Base-by-base conservation (phyloP, 305 asterid species). In the Fraxinus floribunda region DNA sequence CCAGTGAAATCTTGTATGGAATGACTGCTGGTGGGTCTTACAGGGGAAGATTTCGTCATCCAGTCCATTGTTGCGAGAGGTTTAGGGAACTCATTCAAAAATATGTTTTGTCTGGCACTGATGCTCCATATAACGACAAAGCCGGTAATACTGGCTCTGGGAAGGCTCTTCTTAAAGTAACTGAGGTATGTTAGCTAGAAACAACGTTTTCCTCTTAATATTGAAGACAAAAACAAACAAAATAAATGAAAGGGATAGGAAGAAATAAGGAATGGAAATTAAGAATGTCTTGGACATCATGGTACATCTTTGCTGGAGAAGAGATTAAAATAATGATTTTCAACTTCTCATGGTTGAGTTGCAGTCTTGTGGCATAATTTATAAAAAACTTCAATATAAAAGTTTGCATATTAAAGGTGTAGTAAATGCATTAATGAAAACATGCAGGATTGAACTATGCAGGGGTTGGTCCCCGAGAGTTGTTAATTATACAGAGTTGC, bases 21-120 rank as follows among this genome's bases (percentile, higher is more conserved):
- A 85, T 87, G 88, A 85, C 93, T 62, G 88, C 93, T 80, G 98
- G 99, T 64, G 99, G 99, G 75, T 86, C 83, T 79, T 97, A 91
- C 84, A 87, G 93, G 52, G 99, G 99, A 74, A 90, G 92, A 89
- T 92, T 87, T 84, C 98, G 97, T 76, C 94, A 93, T 88, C 97
- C 96, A 78, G 89, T 90, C 64, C 97, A 95, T 86, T 97, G 99
- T 87, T 92, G 96, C 64, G 98, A 97, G 91, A 94, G 99, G 85
- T 93, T 89, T 86, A 90, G 99, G 93, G 98, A 93, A 78, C 94
- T 97, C 70, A 78, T 91, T 29, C 99, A 97, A 82, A 95, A 89
- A 88, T 90, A 97, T 82, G 91, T 95, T 78, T 88, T 97, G 60
- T 90, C 98, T 49, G 85, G 80, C 46, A 83, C 84, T 78, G 98